Conservation (phyloP, 2,329 filamentous ascomycete genomes). For the Incumbomyces lentus region DNA sequence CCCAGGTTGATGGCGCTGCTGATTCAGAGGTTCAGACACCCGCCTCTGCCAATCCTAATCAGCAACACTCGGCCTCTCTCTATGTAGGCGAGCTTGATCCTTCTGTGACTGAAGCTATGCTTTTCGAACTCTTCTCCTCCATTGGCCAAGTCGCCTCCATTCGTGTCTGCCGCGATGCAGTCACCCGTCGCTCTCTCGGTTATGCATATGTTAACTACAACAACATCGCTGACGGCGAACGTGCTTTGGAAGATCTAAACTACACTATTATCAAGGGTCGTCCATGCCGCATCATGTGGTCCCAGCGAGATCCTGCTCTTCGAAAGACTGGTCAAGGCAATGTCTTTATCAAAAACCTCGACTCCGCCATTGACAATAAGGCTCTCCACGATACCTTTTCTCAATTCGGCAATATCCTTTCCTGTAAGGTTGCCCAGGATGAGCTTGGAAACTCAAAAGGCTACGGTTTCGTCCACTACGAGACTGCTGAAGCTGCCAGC, state of each 20-base stretch:
- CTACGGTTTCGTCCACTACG: conserved; percentile 98
- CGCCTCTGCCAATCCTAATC: conserved; percentile 57
- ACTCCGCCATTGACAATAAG: conserved; percentile 99
- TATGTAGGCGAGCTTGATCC: conserved; percentile 98
- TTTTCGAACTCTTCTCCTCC: conserved; percentile 99
- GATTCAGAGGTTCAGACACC: conserved; percentile 46
- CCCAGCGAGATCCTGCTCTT: conserved; percentile 94
- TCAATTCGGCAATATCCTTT: conserved; percentile 97
- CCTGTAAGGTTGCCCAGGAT: conserved; percentile 98
- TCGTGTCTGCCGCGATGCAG: conserved; percentile 97
- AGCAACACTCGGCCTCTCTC: conserved; percentile 91
- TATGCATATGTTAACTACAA: conserved; percentile 99
- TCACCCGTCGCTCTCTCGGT: conserved; percentile 94
- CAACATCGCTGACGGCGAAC: conserved; percentile 89
- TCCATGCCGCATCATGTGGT: conserved; percentile 99
- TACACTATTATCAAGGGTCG: conserved; percentile 98
- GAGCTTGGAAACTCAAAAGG: conserved; percentile 95
- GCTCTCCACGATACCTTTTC: conserved; percentile 98
- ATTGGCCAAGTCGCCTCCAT: conserved; percentile 98
- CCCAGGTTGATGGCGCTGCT: conserved; percentile 36
- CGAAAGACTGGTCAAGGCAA: conserved; percentile 99
- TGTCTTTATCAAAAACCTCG: conserved; percentile 99
- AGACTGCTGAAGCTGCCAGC: conserved; percentile 92
- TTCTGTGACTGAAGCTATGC: conserved; percentile 98
- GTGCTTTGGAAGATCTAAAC: conserved; percentile 97